Conservation (phyloP, 2,329 filamentous ascomycete genomes). For the Chaetomium olivaceum region DNA sequence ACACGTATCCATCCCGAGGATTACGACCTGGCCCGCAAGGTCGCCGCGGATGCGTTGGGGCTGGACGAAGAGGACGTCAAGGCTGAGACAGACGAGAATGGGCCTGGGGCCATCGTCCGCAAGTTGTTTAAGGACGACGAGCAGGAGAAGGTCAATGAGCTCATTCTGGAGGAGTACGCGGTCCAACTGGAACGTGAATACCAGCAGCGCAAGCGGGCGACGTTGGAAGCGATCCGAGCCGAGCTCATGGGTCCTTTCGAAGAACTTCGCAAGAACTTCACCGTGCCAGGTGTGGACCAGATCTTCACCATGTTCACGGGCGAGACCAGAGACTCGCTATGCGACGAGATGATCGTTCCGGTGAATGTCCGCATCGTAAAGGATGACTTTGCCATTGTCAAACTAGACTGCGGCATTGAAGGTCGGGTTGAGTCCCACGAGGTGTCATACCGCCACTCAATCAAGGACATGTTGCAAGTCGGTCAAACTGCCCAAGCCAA, state of each 20-base stretch:
- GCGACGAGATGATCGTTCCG: constrained; percentile 88
- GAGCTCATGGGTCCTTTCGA: constrained; percentile 93
- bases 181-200: constrained; percentile 93
- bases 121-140: constrained; percentile 94
- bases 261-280: constrained; percentile 82
- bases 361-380: constrained; percentile 86
- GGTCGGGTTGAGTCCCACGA: constrained; percentile 82
- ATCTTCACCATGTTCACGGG: constrained; percentile 97
- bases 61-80: constrained; percentile 98
- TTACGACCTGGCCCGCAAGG: constrained; percentile 96
- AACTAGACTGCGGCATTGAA: constrained; percentile 91
- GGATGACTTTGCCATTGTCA: constrained; percentile 89
- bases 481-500: constrained; percentile 89
- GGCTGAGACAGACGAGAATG: constrained; percentile 87
- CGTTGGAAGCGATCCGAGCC: constrained; percentile 91
- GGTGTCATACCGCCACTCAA: constrained; percentile 70
- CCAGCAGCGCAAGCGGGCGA: constrained; percentile 91
- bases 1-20: constrained; percentile 98
- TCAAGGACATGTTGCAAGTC: constrained; percentile 71
- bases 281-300: constrained; percentile 68
- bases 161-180: constrained; percentile 95
- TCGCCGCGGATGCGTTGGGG: constrained; percentile 95
- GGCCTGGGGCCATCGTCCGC: constrained; percentile 84
- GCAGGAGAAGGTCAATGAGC: constrained; percentile 91
- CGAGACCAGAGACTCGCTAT: constrained; percentile 80